These are phyloP conservation scores for Pyricularia sp. DNA, from an alignment of 2,329 filamentous ascomycete genomes.

Conservation along the genomic window DNA sequence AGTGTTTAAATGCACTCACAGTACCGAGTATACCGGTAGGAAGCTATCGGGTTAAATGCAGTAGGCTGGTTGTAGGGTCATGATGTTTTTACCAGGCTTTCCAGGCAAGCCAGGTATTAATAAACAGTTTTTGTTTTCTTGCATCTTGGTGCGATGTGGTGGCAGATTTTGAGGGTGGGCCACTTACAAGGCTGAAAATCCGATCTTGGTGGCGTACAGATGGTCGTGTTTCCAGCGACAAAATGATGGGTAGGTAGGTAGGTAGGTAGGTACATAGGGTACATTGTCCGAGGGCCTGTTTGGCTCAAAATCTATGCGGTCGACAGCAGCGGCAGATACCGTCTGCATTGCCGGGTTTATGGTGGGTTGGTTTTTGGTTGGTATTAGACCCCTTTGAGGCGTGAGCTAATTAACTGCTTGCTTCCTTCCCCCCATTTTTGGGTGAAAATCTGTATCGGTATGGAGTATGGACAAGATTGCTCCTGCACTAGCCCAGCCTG, in stretches of 20 bases:
- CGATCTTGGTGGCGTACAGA: neutral
- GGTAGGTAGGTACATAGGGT: no score
- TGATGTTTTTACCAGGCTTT: no score
- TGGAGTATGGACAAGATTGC: neutral
- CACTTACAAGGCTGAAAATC: neutral
- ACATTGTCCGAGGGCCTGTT: neutral
- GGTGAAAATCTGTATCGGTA: neutral
- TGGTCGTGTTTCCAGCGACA: neutral
- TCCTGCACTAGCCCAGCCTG: neutral
- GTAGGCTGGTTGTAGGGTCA: no score
- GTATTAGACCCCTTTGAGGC: neutral
- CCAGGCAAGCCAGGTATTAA: no score
- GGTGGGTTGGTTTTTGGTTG: neutral
- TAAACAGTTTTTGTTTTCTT: neutral
- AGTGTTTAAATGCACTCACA: neutral
- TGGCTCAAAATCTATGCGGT: neutral
- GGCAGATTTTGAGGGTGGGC: neutral
- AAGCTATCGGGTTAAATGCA: neutral
- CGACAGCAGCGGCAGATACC: neutral
- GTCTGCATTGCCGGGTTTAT: neutral
- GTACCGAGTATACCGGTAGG: neutral
- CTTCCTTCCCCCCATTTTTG: neutral
- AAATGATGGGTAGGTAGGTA: neutral
- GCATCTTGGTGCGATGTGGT: neutral
- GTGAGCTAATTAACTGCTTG: neutral